Conservation (phyloP, 1,284 basidiomycete species). For the Tylopilus orsonianus region DNA sequence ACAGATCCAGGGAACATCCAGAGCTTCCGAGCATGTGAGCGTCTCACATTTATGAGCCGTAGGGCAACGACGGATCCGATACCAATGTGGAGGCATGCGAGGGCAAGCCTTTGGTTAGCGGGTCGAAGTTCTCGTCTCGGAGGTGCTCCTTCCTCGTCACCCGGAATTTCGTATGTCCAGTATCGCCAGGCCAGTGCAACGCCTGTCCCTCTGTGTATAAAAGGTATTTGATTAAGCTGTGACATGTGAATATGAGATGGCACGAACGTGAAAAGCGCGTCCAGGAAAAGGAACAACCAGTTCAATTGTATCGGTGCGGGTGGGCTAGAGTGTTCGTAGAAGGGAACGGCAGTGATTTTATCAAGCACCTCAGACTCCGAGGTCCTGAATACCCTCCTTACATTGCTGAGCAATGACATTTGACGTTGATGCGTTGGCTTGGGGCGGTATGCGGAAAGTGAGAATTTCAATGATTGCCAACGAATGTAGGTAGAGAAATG, state of each 20-base stretch:
- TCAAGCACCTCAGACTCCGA: constrained; percentile 43
- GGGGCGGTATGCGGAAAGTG: not conserved
- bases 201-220: constrained; percentile 22
- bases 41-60: constrained; percentile 28
- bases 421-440: constrained; percentile 6
- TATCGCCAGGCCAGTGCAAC: constrained; percentile 42
- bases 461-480: not conserved
- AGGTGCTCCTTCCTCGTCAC: constrained; percentile 15
- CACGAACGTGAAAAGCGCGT: constrained; percentile 52
- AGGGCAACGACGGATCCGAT: constrained; percentile 31
- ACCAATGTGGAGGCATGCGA: constrained; percentile 31
- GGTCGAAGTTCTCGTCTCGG: constrained; percentile 30
- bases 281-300: constrained; percentile 51
- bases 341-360: constrained; percentile 22
- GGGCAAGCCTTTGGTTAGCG: constrained; percentile 29
- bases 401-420: constrained; percentile 14
- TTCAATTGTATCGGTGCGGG: constrained; percentile 23
- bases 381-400: constrained; percentile 46
- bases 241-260: not conserved
- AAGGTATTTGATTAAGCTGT: not conserved
- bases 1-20: constrained; percentile 32
- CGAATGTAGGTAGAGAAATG: not conserved
- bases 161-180: constrained; percentile 26
- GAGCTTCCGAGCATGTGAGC: constrained; percentile 31
- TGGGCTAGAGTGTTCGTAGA: constrained; percentile 23